Evolutionary conservation across 1,284 basidiomycete species (phyloP).

Genomic region (Inonotus hispidus): DNA sequence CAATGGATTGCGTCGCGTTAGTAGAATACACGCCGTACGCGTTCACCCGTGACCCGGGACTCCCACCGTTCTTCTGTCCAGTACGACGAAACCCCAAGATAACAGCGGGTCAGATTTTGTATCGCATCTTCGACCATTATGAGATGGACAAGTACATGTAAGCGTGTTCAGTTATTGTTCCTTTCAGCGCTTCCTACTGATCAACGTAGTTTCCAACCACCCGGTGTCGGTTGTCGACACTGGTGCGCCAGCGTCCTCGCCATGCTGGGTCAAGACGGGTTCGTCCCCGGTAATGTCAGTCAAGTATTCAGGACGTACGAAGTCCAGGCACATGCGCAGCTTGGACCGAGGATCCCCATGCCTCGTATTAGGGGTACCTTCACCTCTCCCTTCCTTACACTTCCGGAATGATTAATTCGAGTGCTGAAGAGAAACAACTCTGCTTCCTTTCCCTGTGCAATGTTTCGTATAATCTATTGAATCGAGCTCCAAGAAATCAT

Average conservation of each 20-base stretch:
- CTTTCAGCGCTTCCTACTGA: neutral
- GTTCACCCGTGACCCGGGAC: neutral
- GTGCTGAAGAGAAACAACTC: neutral
- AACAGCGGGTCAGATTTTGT: neutral
- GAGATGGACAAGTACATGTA: neutral
- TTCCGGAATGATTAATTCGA: neutral
- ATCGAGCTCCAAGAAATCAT: too few relatives aligned
- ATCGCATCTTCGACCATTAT: neutral
- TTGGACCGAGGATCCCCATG: neutral
- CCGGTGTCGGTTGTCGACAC: neutral
- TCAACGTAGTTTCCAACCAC: neutral
- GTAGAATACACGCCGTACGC: neutral
- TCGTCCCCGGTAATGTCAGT: neutral
- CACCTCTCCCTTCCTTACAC: neutral
- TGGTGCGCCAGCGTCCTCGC: neutral
- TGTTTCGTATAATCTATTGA: too few relatives aligned
- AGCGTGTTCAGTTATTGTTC: neutral
- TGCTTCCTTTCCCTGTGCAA: too few relatives aligned
- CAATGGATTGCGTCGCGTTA: neutral
- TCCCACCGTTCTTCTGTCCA: neutral
- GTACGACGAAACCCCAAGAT: neutral
- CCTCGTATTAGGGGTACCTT: neutral
- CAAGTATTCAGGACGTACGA: neutral
- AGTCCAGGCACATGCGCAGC: neutral
- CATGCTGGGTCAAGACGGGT: neutral